Evolutionary conservation across 345 rosid species (phyloP).

Genomic region (Mercurialis annua): DNA sequence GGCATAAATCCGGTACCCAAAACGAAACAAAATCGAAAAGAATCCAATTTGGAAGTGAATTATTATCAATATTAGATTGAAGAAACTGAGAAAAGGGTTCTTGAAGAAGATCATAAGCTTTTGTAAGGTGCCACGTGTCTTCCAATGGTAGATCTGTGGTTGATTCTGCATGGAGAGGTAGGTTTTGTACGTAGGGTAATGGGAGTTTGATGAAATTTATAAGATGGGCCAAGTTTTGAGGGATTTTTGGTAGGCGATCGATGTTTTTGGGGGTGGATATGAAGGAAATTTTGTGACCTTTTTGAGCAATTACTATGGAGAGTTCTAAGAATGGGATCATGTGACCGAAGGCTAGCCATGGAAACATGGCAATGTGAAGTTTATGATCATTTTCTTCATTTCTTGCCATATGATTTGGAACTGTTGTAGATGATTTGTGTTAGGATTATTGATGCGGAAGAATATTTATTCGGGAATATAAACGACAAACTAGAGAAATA

Average conservation of each 20-base stretch:
- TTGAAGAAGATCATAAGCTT: conserved; percentile 11
- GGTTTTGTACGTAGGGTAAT: conserved; percentile 1
- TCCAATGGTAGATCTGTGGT: conserved; percentile 1
- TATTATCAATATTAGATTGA: too few relatives aligned
- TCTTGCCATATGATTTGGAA: too few relatives aligned
- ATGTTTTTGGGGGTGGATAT: conserved; percentile 10
- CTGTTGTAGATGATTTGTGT: too few relatives aligned
- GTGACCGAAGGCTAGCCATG: conserved; percentile 21
- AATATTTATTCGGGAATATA: too few relatives aligned
- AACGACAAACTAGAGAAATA: too few relatives aligned
- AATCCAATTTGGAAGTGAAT: conserved; percentile 11
- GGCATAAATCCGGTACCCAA: background rate
- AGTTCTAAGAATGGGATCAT: conserved; percentile 15
- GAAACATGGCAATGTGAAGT: conserved; percentile 17
- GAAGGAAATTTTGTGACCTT: conserved; percentile 13
- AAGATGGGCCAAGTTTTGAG: background rate
- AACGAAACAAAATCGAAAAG: conserved; percentile 13
- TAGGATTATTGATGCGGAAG: too few relatives aligned
- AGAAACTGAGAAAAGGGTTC: background rate
- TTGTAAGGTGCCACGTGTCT: background rate
- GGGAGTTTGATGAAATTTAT: conserved; percentile 6
- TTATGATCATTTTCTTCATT: too few relatives aligned
- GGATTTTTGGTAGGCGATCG: conserved; percentile 10
- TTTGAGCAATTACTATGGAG: conserved; percentile 16
- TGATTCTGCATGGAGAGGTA: conserved; percentile 9